Base-by-base conservation (phyloP, 352 stramenopile genomes). In the Globisporangium nagaii region DNA sequence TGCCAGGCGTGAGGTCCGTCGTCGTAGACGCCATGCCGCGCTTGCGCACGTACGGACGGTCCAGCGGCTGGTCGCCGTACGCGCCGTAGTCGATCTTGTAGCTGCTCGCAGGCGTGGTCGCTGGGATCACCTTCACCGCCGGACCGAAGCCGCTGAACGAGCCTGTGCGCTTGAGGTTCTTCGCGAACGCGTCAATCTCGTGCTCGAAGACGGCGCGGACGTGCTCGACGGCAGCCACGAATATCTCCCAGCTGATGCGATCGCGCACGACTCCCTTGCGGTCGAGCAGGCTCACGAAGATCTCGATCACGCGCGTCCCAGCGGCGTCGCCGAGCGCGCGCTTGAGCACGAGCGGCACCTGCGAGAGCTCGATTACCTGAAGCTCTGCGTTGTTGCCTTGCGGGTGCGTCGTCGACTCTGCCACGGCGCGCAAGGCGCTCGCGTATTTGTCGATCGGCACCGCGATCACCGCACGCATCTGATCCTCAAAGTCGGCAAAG, bases 11-110 rank as follows among this genome's bases (percentile, higher is more conserved):
- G 31, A 95, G 40, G 41, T 95, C 86, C 9, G 69, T 63, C 6
- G 82, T 90, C 8, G 82, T 92, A 2, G 80, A 86, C 12, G 80
- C 82, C 82, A 95, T 95, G 32, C 80, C 83, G 28, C 74, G 64
- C 55, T 75, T 86, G 27, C 82, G 73, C 66, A 89, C 71, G 62
- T 91, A 93, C 19, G 79, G 78, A 0, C 84, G 66, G 1, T 79
- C 68, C n/a, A 66, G 58, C 5, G 79, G 82, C 27, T 85, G 68
- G 19, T 76, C 70, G 0, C 82, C 82, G 49, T 91, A 90, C 2
- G 59, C 73, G 7, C 84, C 82, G 36, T 75, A 88, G 62, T 95
- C 84, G 15, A 84, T 61, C 31, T 84, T 70, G 55, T 92, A 72
- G 65, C 70, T 86, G 46, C 80, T 93, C n/a, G 59, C 62, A 5